Conservation (phyloP, 2,329 filamentous ascomycete genomes). For the Pseudomassariella vexata region DNA sequence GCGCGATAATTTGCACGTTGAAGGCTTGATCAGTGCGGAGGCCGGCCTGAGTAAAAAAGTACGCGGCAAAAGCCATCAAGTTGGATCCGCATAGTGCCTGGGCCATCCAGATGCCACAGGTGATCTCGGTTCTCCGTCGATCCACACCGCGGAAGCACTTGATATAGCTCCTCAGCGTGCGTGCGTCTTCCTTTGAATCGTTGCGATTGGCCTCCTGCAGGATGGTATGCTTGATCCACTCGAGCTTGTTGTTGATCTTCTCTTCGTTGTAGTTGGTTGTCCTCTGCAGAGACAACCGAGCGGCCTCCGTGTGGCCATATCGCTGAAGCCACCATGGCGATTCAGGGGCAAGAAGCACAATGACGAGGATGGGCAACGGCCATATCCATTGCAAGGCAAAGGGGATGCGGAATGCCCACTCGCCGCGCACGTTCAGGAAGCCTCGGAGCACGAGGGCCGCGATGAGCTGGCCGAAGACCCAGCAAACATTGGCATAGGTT, state of each 20-base stretch:
- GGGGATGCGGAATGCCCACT: constrained; percentile 30
- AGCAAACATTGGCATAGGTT: constrained; percentile 25
- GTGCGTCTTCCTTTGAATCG: constrained; percentile 1
- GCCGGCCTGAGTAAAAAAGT: constrained; percentile 23
- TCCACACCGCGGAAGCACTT: constrained; percentile 32
- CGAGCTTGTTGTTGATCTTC: constrained; percentile 15
- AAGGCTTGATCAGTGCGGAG: constrained; percentile 9
- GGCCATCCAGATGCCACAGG: constrained; percentile 18
- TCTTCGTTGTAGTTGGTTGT: constrained; percentile 13
- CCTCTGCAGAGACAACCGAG: constrained; percentile 21
- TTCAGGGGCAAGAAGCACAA: constrained; percentile 29
- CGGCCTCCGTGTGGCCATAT: constrained; percentile 21
- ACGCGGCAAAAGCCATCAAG: constrained; percentile 21
- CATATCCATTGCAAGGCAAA: constrained; percentile 35
- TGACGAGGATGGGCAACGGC: constrained; percentile 26
- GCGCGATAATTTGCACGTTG: constrained; percentile 3
- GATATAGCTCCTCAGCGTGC: constrained; percentile 24
- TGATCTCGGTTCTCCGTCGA: constrained; percentile 24
- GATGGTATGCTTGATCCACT: constrained; percentile 28
- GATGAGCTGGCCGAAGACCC: constrained; percentile 33
- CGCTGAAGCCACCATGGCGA: constrained; percentile 33
- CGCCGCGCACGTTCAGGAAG: constrained; percentile 17
- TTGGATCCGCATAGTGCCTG: constrained; percentile 14
- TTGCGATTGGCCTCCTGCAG: constrained; percentile 26
- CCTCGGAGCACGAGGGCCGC: constrained; percentile 25